Evolutionary conservation across 148 eudicot genomes (phyloP), one percentile per base, ranked within the genome.

Genomic region (Fagopyrum esculentum): DNA sequence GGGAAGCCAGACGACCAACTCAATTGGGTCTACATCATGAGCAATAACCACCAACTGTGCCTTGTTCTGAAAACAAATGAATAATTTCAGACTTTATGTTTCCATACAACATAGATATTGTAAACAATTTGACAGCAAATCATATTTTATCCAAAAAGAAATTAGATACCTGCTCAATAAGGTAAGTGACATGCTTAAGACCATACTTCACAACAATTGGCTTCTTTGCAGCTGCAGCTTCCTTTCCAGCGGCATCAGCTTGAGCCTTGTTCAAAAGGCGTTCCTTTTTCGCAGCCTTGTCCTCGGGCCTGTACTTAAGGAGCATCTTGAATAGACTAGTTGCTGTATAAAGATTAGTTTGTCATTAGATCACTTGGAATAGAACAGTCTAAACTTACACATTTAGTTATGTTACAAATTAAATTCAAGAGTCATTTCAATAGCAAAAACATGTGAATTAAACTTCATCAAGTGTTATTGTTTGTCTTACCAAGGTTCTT

Each of bases 21-120:
- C 98, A 46, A 91, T 93, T 2, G 98, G 98, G 82, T 93, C 98
- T 13, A 93, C 98, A 74, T 93, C 98, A 77, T 91, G 98, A 59
- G 98, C 98, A 75, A 93, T 93, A 47, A 93, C 91, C n/a, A 93
- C 97, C 82, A 93, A 72, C 70, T 93, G 98, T 29, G 98, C 97
- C 77, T 93, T 91, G 74, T 90, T 89, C 97, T 93, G 90, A 83
- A 50, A 15, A 1, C 5, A 16, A 45, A 13, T 7, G 22, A 3
- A 69, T 35, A 4, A 9, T 45, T 26, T 47, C 9, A 76, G 0
- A 69, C 57, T 6, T 4, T 0, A 10, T 30, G 12, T 29, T 4
- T 61, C 17, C 48, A 22, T 22, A 22, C 26, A 22, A 22, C 26
- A 22, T 22, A 22, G 26, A 22, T 22, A 22, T 22, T 22, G 26